Percentiles rank a stretch among this genome's conserved stretches.
Evolutionary conservation across 2,329 filamentous ascomycete genomes (phyloP).

Genomic region (Botrytis tulipae): DNA sequence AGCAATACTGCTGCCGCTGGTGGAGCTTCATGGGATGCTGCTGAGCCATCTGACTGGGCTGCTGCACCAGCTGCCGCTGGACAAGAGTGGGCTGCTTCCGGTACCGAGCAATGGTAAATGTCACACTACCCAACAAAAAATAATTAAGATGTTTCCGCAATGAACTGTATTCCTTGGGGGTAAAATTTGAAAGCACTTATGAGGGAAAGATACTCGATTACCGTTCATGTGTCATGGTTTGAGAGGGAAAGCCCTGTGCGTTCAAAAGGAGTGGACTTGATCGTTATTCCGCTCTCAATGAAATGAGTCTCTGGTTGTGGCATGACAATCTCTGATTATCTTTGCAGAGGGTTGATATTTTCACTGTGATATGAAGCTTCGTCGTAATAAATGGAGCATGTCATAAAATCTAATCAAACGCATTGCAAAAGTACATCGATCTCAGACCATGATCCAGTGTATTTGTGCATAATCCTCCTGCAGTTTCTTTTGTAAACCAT

Average conservation of each 20-base stretch:
- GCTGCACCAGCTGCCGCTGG: conserved; percentile 47
- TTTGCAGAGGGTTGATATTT: conserved; percentile 16
- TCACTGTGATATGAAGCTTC: neutral
- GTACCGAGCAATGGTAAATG: conserved; percentile 41
- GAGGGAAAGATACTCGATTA: conserved; percentile 97
- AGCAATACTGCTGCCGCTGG: conserved; percentile 62
- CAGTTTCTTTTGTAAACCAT: neutral
- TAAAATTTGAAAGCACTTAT: conserved; percentile 76
- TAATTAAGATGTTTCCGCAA: conserved; percentile 27
- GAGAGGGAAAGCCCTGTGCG: conserved; percentile 98
- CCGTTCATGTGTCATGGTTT: conserved; percentile 43
- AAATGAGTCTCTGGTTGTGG: conserved; percentile 19
- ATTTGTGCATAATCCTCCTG: neutral
- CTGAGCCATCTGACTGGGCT: conserved; percentile 47
- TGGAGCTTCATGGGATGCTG: conserved; percentile 61
- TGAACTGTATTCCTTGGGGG: conserved; percentile 38
- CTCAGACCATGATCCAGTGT: conserved; percentile 1
- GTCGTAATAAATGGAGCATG: conserved; percentile 14
- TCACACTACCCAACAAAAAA: conserved; percentile 24
- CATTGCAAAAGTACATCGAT: conserved; percentile 1
- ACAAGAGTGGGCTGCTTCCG: conserved; percentile 54
- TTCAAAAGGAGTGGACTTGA: conserved; percentile 50
- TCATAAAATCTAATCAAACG: conserved; percentile 8
- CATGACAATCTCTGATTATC: conserved; percentile 12
- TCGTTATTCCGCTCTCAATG: conserved; percentile 24